These are phyloP conservation scores for Inga leiocalycina DNA, from an alignment of 306 rosid genomes.

Conservation along the genomic window DNA sequence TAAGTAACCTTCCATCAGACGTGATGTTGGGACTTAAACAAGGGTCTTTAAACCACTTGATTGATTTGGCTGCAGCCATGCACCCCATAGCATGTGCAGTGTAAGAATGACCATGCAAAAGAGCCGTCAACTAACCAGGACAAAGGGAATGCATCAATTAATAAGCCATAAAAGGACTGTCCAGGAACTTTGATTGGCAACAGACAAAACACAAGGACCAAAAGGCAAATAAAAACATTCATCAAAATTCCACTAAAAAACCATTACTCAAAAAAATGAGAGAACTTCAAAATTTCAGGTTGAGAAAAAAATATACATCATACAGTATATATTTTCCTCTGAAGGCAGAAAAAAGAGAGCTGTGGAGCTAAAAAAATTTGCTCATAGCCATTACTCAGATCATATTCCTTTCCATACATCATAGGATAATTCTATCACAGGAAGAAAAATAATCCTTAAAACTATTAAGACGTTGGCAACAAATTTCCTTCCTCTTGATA, in stretches of 20 bases:
- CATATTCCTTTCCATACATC: neutral
- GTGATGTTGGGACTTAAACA: slow-evolving; percentile 64
- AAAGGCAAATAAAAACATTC: slow-evolving; percentile 22
- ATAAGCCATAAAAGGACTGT: slow-evolving; percentile 30
- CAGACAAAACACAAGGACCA: slow-evolving; percentile 26
- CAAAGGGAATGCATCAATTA: slow-evolving; percentile 30
- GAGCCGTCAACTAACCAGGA: slow-evolving; percentile 78
- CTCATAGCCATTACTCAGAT: slow-evolving; percentile 9
- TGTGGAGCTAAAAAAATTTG: neutral
- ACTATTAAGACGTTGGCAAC: neutral
- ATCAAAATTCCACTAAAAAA: neutral
- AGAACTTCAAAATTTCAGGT: slow-evolving; percentile 2
- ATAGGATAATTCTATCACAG: neutral
- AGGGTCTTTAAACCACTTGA: slow-evolving; percentile 88
- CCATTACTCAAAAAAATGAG: neutral
- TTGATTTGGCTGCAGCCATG: slow-evolving; percentile 84
- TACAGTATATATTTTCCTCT: neutral
- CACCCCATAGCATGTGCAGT: slow-evolving; percentile 95
- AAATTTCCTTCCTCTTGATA: slow-evolving; percentile 9
- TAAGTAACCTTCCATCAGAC: slow-evolving; percentile 60
- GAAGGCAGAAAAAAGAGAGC: neutral
- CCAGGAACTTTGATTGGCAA: slow-evolving; percentile 30
- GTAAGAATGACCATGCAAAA: slow-evolving; percentile 95
- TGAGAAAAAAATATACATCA: neutral
- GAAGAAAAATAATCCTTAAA: neutral